These are phyloP conservation scores for Boehmeria nivea DNA, from an alignment of 306 rosid genomes.

Conservation along the genomic window DNA sequence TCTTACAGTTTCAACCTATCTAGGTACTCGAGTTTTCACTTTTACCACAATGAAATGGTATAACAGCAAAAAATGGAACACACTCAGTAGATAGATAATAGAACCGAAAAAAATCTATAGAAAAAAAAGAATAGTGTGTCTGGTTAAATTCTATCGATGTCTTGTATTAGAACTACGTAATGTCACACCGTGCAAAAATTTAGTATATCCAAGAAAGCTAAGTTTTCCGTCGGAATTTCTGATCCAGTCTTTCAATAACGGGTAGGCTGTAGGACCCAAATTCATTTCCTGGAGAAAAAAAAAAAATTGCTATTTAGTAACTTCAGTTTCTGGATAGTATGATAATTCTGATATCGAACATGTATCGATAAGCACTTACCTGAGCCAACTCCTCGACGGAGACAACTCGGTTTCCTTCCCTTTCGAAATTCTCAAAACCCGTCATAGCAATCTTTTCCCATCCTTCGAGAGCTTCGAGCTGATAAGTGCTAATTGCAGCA, in stretches of 20 bases:
- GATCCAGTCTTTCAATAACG: slow-evolving; percentile 82
- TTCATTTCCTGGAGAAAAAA: slow-evolving; percentile 82
- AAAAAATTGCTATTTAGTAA: too few species aligned
- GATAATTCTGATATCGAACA: neutral
- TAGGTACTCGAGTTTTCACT: slow-evolving; percentile 17
- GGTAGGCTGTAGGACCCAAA: slow-evolving; percentile 63
- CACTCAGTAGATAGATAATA: slow-evolving; percentile 6
- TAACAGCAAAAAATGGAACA: slow-evolving; percentile 1
- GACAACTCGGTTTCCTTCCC: slow-evolving; percentile 66
- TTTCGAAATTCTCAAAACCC: slow-evolving; percentile 71
- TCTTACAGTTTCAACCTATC: slow-evolving; percentile 22
- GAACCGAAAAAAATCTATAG: slow-evolving; percentile 6
- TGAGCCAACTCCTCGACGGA: slow-evolving; percentile 83
- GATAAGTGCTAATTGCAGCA: slow-evolving; percentile 79
- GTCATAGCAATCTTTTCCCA: slow-evolving; percentile 76
- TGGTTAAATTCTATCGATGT: slow-evolving; percentile 40
- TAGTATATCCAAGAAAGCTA: slow-evolving; percentile 73
- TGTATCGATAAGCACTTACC: slow-evolving; percentile 34
- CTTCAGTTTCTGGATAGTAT: neutral
- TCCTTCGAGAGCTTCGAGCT: slow-evolving; percentile 75
- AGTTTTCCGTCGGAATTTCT: slow-evolving; percentile 79
- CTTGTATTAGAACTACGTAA: slow-evolving; percentile 63
- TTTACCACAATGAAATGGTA: slow-evolving; percentile 1
- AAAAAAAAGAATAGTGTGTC: slow-evolving; percentile 7
- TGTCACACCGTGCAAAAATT: slow-evolving; percentile 87